phyloP scores from a whole-genome alignment of 2,329 filamentous ascomycete genomes.

The Verticillium nubilum region DNA sequence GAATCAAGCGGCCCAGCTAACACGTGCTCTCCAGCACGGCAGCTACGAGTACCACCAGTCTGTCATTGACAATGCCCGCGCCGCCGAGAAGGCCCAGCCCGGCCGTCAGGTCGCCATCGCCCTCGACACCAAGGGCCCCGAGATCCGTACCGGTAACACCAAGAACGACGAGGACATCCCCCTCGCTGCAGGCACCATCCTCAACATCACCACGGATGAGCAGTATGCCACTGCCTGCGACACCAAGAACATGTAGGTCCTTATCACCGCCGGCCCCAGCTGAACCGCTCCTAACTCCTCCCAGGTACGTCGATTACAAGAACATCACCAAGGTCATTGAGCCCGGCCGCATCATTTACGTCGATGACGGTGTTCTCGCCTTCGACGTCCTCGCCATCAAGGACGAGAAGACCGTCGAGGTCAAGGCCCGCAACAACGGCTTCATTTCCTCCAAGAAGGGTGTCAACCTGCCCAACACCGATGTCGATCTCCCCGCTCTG shows the following conservation, averaged over 20 bases:
- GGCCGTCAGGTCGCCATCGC: conserved; percentile 94
- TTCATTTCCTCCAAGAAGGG: conserved; percentile 99
- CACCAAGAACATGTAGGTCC: conserved; percentile 83
- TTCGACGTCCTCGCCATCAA: conserved; percentile 88
- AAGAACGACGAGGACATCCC: conserved; percentile 87
- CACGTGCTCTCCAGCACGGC: conserved; percentile 48
- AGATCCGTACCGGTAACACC: conserved; percentile 59
- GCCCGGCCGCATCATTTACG: conserved; percentile 89
- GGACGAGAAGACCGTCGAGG: conserved; percentile 84
- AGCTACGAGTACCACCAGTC: conserved; percentile 97
- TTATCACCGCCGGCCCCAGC: background rate
- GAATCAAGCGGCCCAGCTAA: conserved; percentile 1
- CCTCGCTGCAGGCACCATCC: conserved; percentile 73
- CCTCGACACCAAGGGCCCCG: conserved; percentile 65
- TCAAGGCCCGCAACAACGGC: conserved; percentile 90
- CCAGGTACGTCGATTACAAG: conserved; percentile 96
- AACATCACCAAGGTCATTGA: conserved; percentile 99
- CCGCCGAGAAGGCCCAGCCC: conserved; percentile 69
- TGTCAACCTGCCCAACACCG: conserved; percentile 97
- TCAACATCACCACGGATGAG: conserved; percentile 97
- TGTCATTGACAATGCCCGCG: conserved; percentile 91
- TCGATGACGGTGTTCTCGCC: conserved; percentile 95
- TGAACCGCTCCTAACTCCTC: conserved; percentile 5
- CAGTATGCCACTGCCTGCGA: conserved; percentile 80
- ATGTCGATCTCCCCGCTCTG: conserved; percentile 93